These are phyloP conservation scores for Sarcodon sp. DNA, from an alignment of 768 basidiomycete genomes.

Conservation along the genomic window DNA sequence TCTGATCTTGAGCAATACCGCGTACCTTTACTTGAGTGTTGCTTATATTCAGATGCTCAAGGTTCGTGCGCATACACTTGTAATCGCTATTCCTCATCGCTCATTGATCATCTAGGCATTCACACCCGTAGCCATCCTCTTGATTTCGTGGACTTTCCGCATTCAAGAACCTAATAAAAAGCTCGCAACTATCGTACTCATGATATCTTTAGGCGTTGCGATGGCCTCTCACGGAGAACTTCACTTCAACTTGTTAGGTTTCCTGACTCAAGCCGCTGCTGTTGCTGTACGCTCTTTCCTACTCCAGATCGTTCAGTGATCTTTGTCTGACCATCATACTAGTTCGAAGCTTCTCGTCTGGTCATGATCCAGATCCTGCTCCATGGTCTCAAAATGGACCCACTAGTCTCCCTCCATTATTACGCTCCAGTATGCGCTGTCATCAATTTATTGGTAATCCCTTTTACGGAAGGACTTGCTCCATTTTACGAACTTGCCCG, in stretches of 20 bases:
- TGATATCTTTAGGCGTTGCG: slow-evolving; percentile 87
- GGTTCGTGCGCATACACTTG: slow-evolving; percentile 23
- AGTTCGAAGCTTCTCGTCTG: slow-evolving; percentile 90
- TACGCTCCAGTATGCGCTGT: slow-evolving; percentile 91
- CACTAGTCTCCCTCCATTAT: slow-evolving; percentile 89
- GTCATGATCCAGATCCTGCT: slow-evolving; percentile 95
- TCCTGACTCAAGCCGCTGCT: slow-evolving; percentile 77
- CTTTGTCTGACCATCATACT: background rate
- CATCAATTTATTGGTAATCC: slow-evolving; percentile 77
- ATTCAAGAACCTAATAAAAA: slow-evolving; percentile 80
- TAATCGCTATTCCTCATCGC: background rate
- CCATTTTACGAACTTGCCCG: slow-evolving; percentile 66
- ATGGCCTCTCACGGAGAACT: slow-evolving; percentile 86
- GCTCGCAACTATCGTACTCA: slow-evolving; percentile 70
- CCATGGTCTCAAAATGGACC: slow-evolving; percentile 96
- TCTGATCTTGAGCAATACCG: slow-evolving; percentile 84
- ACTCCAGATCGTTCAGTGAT: background rate
- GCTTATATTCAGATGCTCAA: slow-evolving; percentile 98
- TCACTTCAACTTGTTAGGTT: slow-evolving; percentile 75
- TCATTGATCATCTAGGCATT: slow-evolving; percentile 52
- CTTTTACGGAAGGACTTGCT: slow-evolving; percentile 84
- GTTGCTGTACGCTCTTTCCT: slow-evolving; percentile 50
- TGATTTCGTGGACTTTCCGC: slow-evolving; percentile 87
- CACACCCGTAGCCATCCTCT: slow-evolving; percentile 76
- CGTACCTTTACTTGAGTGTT: slow-evolving; percentile 84